phyloP scores from a whole-genome alignment of 75 land plant genomes.

The Pinus albicaulis region DNA sequence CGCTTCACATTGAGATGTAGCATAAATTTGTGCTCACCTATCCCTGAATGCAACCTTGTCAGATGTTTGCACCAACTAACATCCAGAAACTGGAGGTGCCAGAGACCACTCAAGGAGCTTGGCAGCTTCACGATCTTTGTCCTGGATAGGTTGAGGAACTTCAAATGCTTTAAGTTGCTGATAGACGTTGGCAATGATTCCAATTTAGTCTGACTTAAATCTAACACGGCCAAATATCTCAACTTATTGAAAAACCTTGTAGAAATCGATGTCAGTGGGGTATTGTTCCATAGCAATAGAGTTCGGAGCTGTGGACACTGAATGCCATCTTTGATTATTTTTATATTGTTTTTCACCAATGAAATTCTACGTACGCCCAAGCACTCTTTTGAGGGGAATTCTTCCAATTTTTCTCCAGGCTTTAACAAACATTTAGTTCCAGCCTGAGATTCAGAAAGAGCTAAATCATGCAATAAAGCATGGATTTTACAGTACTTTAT shows the following conservation, averaged over 20 bases:
- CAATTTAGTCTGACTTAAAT: not conserved
- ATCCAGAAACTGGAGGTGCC: not conserved
- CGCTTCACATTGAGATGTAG: not conserved
- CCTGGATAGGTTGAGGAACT: not conserved
- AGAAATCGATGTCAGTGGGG: not conserved
- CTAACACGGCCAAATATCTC: not conserved
- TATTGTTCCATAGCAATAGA: not conserved
- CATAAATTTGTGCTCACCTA: not conserved
- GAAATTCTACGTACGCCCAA: not conserved
- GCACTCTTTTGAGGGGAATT: not conserved
- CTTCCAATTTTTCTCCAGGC: not conserved
- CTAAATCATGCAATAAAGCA: conserved; percentile 1
- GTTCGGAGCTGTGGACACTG: not conserved
- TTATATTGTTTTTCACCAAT: conserved; percentile 1
- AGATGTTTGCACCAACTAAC: not conserved
- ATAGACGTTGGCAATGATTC: not conserved
- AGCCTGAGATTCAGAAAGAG: not conserved
- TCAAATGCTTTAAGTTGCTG: not conserved
- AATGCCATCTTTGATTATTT: not conserved
- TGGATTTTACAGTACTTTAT: not conserved
- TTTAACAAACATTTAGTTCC: not conserved
- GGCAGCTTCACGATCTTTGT: not conserved
- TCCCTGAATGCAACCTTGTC: not conserved
- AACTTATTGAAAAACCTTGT: not conserved
- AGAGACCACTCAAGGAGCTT: not conserved